Conservation (phyloP, 441 rosid species). For the Hura crepitans region DNA sequence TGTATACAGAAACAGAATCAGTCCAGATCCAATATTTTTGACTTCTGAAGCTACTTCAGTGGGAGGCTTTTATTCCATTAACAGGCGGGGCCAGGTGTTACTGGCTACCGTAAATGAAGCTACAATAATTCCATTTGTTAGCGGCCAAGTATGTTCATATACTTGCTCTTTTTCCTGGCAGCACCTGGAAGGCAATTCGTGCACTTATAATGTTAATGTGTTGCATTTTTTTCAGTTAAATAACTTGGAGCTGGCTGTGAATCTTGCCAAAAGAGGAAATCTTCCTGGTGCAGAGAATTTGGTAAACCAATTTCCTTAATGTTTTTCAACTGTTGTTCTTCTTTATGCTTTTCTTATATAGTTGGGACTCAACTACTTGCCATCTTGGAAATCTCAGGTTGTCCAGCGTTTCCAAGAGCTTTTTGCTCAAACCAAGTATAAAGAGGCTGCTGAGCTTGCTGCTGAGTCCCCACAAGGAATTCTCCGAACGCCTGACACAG, state of each 20-base stretch:
- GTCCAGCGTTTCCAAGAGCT: conserved; percentile 99
- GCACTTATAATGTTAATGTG: conserved; percentile 1
- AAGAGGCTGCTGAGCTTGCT: conserved; percentile 99
- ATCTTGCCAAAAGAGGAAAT: conserved; percentile 97
- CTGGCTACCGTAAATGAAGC: conserved; percentile 94
- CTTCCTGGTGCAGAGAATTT: conserved; percentile 98
- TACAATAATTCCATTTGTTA: conserved; percentile 89
- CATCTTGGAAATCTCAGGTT: conserved; percentile 50
- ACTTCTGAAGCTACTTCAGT: conserved; percentile 83
- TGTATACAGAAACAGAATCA: conserved; percentile 92
- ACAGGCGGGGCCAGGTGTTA: conserved; percentile 97
- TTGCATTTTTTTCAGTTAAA: conserved; percentile 56
- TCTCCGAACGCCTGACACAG: conserved; percentile 96
- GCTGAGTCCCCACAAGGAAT: conserved; percentile 99
- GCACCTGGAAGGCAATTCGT: not conserved
- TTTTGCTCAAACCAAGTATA: conserved; percentile 98
- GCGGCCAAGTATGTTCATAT: conserved; percentile 74
- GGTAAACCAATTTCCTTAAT: conserved; percentile 42
- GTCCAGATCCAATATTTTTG: conserved; percentile 99
- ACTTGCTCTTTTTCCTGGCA: not conserved
- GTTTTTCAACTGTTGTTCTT: not conserved
- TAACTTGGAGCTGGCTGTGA: conserved; percentile 95
- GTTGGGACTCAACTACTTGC: conserved; percentile 21
- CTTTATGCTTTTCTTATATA: conserved; percentile 4
- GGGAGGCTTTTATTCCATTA: conserved; percentile 96